These are phyloP conservation scores for Melaleuca alternifolia DNA, from an alignment of 345 rosid genomes.

Conservation along the genomic window DNA sequence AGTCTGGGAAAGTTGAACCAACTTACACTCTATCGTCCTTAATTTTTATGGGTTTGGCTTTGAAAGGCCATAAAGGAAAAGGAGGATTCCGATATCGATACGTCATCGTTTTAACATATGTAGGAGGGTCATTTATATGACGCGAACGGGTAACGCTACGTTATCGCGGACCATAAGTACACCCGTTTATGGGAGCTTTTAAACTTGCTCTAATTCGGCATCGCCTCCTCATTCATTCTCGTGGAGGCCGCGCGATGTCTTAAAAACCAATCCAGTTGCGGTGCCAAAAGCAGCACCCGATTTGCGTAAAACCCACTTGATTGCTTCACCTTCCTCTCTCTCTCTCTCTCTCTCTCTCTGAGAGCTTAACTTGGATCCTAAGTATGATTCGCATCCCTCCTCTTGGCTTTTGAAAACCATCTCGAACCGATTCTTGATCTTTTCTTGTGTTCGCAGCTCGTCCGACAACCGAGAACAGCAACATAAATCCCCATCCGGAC, in stretches of 20 bases:
- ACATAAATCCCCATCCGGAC: conserved; percentile 1
- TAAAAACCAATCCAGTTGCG: conserved; percentile 40
- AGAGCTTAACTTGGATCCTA: conserved; percentile 35
- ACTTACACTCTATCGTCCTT: not conserved
- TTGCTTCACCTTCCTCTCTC: conserved; percentile 51
- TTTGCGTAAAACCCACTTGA: conserved; percentile 60
- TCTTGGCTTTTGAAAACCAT: not conserved
- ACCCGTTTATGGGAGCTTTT: not conserved
- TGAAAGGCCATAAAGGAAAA: not conserved
- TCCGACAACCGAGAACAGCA: not conserved
- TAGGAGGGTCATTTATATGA: not conserved
- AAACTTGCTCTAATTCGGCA: not conserved
- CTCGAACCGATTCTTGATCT: conserved; percentile 3
- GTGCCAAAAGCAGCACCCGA: conserved; percentile 34
- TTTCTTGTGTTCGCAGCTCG: not conserved
- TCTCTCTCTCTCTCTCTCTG: conserved; percentile 20
- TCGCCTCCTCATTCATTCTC: not conserved
- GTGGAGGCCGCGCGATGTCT: conserved; percentile 22
- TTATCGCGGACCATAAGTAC: not conserved
- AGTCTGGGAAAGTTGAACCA: too few relatives aligned
- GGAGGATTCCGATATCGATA: not conserved
- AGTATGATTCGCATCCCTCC: conserved; percentile 30
- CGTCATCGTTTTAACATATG: not conserved
- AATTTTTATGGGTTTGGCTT: not conserved
- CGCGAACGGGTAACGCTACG: not conserved